A percentile compares a stretch with the other conserved stretches of the same genome.
Evolutionary conservation across 2,329 filamentous ascomycete species (phyloP).

Genomic region (Seiridium cupressi): DNA sequence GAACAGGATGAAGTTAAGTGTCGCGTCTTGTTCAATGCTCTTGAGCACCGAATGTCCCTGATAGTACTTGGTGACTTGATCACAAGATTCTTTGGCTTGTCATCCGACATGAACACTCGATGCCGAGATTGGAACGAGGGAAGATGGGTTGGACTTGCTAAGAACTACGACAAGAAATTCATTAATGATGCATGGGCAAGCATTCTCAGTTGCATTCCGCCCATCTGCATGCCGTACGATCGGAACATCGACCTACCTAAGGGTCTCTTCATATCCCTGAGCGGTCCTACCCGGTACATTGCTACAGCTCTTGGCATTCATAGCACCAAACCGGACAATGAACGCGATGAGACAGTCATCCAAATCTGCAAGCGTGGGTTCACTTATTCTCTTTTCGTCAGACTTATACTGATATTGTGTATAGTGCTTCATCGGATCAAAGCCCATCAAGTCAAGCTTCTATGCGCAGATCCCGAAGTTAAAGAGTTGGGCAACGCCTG

Average conservation of each 20-base stretch:
- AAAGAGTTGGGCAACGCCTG: too few relatives aligned
- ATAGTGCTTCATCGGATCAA: background rate
- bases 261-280: background rate
- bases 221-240: background rate
- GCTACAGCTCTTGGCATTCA: background rate
- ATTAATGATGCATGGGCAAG: background rate
- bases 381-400: too few relatives aligned
- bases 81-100: slow-evolving; percentile 17
- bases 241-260: background rate
- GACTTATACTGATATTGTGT: background rate
- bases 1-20: slow-evolving; percentile 13
- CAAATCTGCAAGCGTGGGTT: background rate
- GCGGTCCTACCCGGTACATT: background rate
- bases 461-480: background rate
- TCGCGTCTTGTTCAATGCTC: slow-evolving; percentile 24
- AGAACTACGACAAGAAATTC: background rate
- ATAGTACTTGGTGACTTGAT: slow-evolving; percentile 22
- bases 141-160: slow-evolving; percentile 1
- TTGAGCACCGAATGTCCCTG: slow-evolving; percentile 25
- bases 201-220: background rate
- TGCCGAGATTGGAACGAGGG: slow-evolving; percentile 24
- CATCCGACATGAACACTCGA: slow-evolving; percentile 15
- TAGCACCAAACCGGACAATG: too few relatives aligned
- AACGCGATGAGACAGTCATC: background rate
- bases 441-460: background rate